Conservation (phyloP, 2,329 filamentous ascomycete genomes). For the Alternaria atra region DNA sequence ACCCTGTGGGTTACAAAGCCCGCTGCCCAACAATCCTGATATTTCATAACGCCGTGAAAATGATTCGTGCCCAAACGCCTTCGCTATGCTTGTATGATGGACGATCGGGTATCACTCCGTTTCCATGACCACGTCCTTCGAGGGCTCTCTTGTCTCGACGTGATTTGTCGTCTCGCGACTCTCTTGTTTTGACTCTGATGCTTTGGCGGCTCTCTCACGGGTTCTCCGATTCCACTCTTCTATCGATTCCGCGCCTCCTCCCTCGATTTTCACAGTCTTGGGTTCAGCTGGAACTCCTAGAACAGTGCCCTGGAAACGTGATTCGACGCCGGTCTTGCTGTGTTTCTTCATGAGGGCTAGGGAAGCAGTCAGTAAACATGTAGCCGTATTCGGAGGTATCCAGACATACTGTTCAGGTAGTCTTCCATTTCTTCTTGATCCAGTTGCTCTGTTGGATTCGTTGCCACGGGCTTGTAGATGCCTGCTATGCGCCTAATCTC, state of each 20-base stretch:
- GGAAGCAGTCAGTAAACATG: conserved; percentile 25
- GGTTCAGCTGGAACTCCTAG: conserved; percentile 78
- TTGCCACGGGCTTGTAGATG: conserved; percentile 58
- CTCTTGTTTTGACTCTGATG: conserved; percentile 35
- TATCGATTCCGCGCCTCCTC: conserved; percentile 73
- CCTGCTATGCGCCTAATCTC: conserved; percentile 85
- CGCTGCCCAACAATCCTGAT: background rate
- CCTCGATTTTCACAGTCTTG: conserved; percentile 78
- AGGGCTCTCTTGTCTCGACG: conserved; percentile 27
- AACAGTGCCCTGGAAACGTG: conserved; percentile 83
- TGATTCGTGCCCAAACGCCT: conserved; percentile 37
- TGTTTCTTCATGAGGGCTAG: conserved; percentile 89
- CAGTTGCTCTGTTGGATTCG: conserved; percentile 57
- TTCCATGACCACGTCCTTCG: conserved; percentile 40
- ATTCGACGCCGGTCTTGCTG: conserved; percentile 86
- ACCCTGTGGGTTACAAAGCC: background rate
- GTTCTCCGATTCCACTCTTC: conserved; percentile 66
- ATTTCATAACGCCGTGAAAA: conserved; percentile 23
- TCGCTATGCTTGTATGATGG: conserved; percentile 44
- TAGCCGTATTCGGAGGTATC: background rate
- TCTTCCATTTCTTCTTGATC: conserved; percentile 57
- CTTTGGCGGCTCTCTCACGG: conserved; percentile 39
- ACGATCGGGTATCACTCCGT: conserved; percentile 26
- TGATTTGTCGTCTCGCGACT: conserved; percentile 28
- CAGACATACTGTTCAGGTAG: conserved; percentile 54